Evolutionary conservation across 73 alveolate species (phyloP).

Genomic region (Paramecium bursaria): DNA sequence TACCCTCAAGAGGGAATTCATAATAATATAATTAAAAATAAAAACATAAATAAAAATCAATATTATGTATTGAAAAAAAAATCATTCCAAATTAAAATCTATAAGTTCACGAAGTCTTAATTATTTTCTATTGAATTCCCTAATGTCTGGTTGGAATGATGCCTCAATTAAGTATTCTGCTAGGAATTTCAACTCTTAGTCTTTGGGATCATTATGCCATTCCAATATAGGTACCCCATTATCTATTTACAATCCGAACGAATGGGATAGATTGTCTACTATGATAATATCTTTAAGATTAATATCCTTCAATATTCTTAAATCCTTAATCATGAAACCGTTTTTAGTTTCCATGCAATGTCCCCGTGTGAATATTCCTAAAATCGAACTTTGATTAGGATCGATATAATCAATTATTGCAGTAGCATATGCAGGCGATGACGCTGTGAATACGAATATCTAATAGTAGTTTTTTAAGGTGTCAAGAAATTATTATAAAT

Average conservation of each 20-base stretch:
- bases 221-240: slow-evolving; percentile 82
- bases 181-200: slow-evolving; percentile 75
- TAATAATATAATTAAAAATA: too few species aligned
- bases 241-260: slow-evolving; percentile 73
- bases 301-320: slow-evolving; percentile 72
- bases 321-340: slow-evolving; percentile 87
- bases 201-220: slow-evolving; percentile 76
- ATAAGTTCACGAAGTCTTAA: slow-evolving; percentile 49
- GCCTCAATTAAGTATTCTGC: slow-evolving; percentile 68
- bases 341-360: slow-evolving; percentile 83
- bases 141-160: slow-evolving; percentile 64
- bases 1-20: too few species aligned
- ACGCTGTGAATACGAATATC: slow-evolving; percentile 85
- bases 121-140: slow-evolving; percentile 66
- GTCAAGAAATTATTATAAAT: slow-evolving; percentile 77
- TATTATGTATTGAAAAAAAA: too few species aligned
- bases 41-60: too few species aligned
- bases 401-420: slow-evolving; percentile 81
- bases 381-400: slow-evolving; percentile 74
- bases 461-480: slow-evolving; percentile 77
- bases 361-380: slow-evolving; percentile 79
- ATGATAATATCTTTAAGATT: slow-evolving; percentile 70
- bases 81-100: too few species aligned
- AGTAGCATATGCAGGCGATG: slow-evolving; percentile 84
- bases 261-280: slow-evolving; percentile 79